These are phyloP conservation scores for Shiraia bambusicola DNA, from an alignment of 2,329 filamentous ascomycete species.

Conservation along the genomic window DNA sequence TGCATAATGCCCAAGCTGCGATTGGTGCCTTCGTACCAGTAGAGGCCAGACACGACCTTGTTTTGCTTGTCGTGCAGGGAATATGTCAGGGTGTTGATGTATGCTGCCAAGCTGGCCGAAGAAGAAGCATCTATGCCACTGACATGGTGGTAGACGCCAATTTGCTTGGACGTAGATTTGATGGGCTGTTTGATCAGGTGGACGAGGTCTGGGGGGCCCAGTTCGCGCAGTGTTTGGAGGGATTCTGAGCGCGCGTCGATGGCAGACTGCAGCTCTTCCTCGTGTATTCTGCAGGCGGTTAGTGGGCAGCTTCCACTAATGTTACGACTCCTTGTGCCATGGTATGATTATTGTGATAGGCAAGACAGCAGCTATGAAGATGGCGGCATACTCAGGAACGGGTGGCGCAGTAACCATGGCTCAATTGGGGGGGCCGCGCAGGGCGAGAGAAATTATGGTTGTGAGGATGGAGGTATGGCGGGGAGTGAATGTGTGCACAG, in stretches of 20 bases:
- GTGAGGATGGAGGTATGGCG: slow-evolving; percentile 6
- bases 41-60: slow-evolving; percentile 91
- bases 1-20: slow-evolving; percentile 2
- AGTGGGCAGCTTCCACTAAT: slow-evolving; percentile 4
- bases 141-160: slow-evolving; percentile 95
- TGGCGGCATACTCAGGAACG: slow-evolving; percentile 46
- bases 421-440: slow-evolving; percentile 28
- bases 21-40: slow-evolving; percentile 65
- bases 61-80: slow-evolving; percentile 78
- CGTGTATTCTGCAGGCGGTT: slow-evolving; percentile 69
- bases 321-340: neutral
- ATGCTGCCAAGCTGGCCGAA: slow-evolving; percentile 92
- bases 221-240: slow-evolving; percentile 79
- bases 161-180: slow-evolving; percentile 65
- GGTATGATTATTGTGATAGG: neutral
- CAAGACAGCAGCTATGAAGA: slow-evolving; percentile 9
- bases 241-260: slow-evolving; percentile 92
- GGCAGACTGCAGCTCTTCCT: slow-evolving; percentile 88
- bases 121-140: slow-evolving; percentile 96
- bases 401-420: slow-evolving; percentile 48
- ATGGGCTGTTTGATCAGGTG: slow-evolving; percentile 81
- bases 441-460: slow-evolving; percentile 12
- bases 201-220: slow-evolving; percentile 92
- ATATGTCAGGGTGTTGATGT: slow-evolving; percentile 97
- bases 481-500: slow-evolving; percentile 13